phyloP scores from a whole-genome alignment of 192 early-diverging fungal genomes.

The Podila epicladia region DNA sequence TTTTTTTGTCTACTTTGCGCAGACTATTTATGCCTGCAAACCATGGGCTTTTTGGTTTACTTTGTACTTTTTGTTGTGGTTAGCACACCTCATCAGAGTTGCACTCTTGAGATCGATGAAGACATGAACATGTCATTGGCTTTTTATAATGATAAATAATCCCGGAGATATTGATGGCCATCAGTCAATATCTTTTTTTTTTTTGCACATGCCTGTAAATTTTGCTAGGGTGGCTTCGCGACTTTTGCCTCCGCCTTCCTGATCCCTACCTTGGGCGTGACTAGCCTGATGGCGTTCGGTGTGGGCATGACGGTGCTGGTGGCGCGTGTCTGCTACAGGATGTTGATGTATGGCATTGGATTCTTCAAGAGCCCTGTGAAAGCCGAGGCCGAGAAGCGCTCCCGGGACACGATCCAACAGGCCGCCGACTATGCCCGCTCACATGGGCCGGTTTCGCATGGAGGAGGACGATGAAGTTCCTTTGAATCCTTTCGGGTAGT shows the following conservation, averaged over 20 bases:
- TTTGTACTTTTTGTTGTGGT: background rate
- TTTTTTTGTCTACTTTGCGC: no score
- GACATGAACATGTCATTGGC: no score
- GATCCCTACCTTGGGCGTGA: conserved; percentile 14
- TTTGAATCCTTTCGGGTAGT: background rate
- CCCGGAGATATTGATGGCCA: no score
- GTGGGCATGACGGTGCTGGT: conserved; percentile 58
- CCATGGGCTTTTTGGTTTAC: background rate
- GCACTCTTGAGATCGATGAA: no score
- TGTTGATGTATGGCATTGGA: conserved; percentile 58
- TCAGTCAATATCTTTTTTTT: background rate
- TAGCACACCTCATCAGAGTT: no score
- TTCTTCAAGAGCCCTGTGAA: conserved; percentile 70
- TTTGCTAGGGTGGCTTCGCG: conserved; percentile 13
- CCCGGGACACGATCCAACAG: background rate
- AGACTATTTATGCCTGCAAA: no score
- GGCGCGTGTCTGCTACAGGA: conserved; percentile 40
- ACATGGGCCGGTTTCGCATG: background rate
- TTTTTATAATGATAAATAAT: no score
- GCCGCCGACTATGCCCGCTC: background rate
- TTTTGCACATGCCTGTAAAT: background rate
- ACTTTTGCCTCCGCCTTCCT: conserved; percentile 22
- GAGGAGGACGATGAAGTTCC: background rate
- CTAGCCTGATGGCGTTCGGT: conserved; percentile 7
- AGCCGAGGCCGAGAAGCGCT: background rate